These are phyloP conservation scores for Parasarocladium wereldwijsianum DNA, from an alignment of 2,329 filamentous ascomycete genomes.

Conservation along the genomic window DNA sequence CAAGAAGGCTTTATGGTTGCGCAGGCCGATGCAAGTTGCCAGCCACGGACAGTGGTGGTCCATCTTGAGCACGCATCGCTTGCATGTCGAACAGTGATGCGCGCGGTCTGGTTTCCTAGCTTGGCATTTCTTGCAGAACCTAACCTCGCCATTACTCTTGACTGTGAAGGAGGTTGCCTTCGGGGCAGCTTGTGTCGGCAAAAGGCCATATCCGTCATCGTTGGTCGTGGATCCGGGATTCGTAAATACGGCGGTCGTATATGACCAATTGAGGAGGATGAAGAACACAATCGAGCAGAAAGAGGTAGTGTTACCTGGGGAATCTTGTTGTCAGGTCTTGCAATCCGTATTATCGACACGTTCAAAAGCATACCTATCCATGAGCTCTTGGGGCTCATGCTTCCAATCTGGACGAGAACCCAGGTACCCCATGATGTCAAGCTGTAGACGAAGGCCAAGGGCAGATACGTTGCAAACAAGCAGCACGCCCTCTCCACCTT, in stretches of 20 bases:
- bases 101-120: conserved; percentile 86
- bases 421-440: conserved; percentile 91
- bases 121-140: conserved; percentile 97
- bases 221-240: conserved; percentile 61
- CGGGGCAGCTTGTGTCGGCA: conserved; percentile 56
- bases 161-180: conserved; percentile 69
- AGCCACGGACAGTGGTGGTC: conserved; percentile 99
- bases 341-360: conserved; percentile 6
- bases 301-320: conserved; percentile 38
- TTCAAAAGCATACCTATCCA: conserved; percentile 38
- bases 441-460: conserved; percentile 77
- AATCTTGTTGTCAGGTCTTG: too few species aligned
- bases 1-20: conserved; percentile 91
- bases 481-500: conserved; percentile 75
- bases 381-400: conserved; percentile 31
- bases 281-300: conserved; percentile 58
- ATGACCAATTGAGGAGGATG: conserved; percentile 69
- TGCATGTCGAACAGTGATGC: conserved; percentile 93
- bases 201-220: conserved; percentile 57
- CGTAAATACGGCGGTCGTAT: conserved; percentile 88
- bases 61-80: conserved; percentile 95
- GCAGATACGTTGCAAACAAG: conserved; percentile 63
- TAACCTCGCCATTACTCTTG: conserved; percentile 72
- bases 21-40: conserved; percentile 83
- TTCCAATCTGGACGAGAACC: conserved; percentile 64